Percentiles rank a stretch among this genome's conserved stretches.
Conservation (phyloP, 495 filamentous ascomycete species). For the Cenococcum geophilum region DNA sequence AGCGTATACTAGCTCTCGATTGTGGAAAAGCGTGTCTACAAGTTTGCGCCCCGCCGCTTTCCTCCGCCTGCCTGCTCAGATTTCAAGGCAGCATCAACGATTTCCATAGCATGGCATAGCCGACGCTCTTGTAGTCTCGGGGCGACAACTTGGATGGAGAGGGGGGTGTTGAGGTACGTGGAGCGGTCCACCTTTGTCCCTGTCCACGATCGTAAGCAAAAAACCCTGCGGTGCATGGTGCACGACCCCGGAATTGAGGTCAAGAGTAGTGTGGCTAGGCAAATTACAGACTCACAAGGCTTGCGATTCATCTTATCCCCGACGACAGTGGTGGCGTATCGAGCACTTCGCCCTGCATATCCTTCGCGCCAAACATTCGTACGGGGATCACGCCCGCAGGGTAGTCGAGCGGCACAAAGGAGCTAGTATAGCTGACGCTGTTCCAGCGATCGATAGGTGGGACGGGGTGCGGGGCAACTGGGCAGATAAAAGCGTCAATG, state of each 20-base stretch:
- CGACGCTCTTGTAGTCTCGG: conserved; percentile 54
- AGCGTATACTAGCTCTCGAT: no score
- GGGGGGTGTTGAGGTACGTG: conserved; percentile 50
- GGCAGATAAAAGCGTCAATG: conserved; percentile 40
- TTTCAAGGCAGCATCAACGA: conserved; percentile 37
- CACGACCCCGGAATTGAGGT: neutral
- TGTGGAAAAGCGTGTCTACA: conserved; percentile 4
- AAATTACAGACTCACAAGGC: conserved; percentile 47
- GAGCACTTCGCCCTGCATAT: conserved; percentile 47
- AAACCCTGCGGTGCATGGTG: neutral
- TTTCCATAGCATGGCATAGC: conserved; percentile 51
- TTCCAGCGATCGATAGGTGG: conserved; percentile 60
- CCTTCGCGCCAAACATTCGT: conserved; percentile 43
- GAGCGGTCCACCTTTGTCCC: conserved; percentile 48
- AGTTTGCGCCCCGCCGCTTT: neutral
- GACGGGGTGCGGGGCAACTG: conserved; percentile 45
- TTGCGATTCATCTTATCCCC: conserved; percentile 57
- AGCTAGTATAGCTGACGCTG: conserved; percentile 54
- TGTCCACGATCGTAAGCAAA: neutral
- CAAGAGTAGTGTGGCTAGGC: neutral
- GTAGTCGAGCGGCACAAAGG: conserved; percentile 57
- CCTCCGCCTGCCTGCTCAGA: neutral
- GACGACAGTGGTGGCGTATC: conserved; percentile 40
- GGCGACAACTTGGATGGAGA: conserved; percentile 56
- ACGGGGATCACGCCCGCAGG: conserved; percentile 57